phyloP scores from a whole-genome alignment of 306 rosid genomes.

The peach (Prunus persica) region Prunus_persica_NCBIv2 NC_034012.1:7338501-7339000 shows the following conservation, averaged over 20 bases:
- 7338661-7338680: slow-evolving; percentile 9
- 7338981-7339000: neutral
- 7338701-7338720: slow-evolving; percentile 5
- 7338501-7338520: slow-evolving; percentile 26
- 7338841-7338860: slow-evolving; percentile 88
- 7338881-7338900: slow-evolving; percentile 12
- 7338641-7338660: slow-evolving; percentile 36
- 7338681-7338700: slow-evolving; percentile 4
- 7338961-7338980: neutral
- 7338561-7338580: slow-evolving; percentile 91
- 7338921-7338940: neutral
- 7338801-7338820: slow-evolving; percentile 93
- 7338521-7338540: slow-evolving; percentile 96
- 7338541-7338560: slow-evolving; percentile 99
- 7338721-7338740: slow-evolving; percentile 37
- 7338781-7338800: slow-evolving; percentile 99
- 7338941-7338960: neutral
- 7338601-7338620: slow-evolving; percentile 98
- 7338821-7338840: slow-evolving; percentile 70
- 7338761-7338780: slow-evolving; percentile 97
- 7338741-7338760: slow-evolving; percentile 85
- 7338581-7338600: slow-evolving; percentile 89
- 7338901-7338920: neutral
- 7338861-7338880: slow-evolving; percentile 30
- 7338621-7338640: slow-evolving; percentile 75